phyloP scores from a whole-genome alignment of 805 yeast species.

The Saccharomyces mikatae region DNA sequence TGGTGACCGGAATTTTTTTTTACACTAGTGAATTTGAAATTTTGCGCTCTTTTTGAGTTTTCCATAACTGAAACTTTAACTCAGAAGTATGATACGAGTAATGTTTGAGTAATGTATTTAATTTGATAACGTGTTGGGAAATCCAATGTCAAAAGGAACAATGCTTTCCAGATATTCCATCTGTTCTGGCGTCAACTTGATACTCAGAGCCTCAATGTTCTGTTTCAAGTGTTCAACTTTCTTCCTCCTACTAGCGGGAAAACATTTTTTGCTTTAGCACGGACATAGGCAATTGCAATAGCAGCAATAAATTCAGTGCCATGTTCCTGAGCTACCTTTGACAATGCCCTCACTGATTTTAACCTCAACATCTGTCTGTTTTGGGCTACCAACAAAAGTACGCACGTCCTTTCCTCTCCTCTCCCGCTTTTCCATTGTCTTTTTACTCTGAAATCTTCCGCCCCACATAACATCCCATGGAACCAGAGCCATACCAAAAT shows the following conservation, averaged over 20 bases:
- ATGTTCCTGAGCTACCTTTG: constrained; percentile 13
- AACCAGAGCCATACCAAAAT: constrained; percentile 19
- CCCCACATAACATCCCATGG: constrained; percentile 21
- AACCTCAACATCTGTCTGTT: constrained; percentile 8
- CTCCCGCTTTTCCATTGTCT: constrained; percentile 12
- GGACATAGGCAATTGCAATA: constrained; percentile 19
- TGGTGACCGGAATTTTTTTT: too few species aligned
- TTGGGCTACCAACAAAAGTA: neutral
- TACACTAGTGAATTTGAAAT: too few species aligned
- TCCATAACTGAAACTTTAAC: too few species aligned
- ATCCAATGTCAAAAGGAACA: constrained; percentile 13
- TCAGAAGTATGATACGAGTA: too few species aligned
- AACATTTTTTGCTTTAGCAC: constrained; percentile 13
- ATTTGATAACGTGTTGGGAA: constrained; percentile 12
- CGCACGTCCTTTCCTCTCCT: constrained; percentile 9
- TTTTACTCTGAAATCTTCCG: constrained; percentile 15
- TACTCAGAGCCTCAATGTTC: constrained; percentile 12
- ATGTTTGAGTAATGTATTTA: too few species aligned
- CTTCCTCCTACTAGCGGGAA: constrained; percentile 21
- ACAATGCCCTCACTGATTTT: constrained; percentile 13
- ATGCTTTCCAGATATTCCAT: constrained; percentile 9
- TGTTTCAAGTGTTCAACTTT: constrained; percentile 13
- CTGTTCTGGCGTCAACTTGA: constrained; percentile 11
- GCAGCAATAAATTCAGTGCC: constrained; percentile 9
- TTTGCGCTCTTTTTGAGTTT: too few species aligned